A percentile compares a stretch with the other conserved stretches of the same genome.
Conservation (phyloP, 306 rosid species). For the Glycine latifolia region DNA sequence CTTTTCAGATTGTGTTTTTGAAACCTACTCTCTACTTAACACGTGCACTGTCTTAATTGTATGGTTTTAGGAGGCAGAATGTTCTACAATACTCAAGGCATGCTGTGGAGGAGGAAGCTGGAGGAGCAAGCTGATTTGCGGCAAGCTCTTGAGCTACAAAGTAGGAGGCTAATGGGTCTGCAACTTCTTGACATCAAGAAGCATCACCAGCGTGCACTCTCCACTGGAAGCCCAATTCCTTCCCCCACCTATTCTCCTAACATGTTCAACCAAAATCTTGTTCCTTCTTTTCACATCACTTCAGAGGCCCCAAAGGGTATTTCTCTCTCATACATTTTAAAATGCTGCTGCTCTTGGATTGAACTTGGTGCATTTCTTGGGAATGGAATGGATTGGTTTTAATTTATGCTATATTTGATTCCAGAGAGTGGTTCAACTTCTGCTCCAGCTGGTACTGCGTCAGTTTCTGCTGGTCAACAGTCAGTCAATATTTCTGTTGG, state of each 20-base stretch:
- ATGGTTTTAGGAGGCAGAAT: slow-evolving; percentile 69
- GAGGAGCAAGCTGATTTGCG: slow-evolving; percentile 94
- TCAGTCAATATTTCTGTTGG: slow-evolving; percentile 41
- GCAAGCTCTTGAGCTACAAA: slow-evolving; percentile 89
- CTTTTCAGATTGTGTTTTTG: not conserved
- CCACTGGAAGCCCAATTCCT: slow-evolving; percentile 75
- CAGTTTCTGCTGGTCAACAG: slow-evolving; percentile 52
- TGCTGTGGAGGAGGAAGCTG: slow-evolving; percentile 89
- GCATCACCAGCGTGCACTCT: slow-evolving; percentile 75
- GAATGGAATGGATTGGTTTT: slow-evolving; percentile 38
- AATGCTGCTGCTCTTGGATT: not conserved
- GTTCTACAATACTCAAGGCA: slow-evolving; percentile 83
- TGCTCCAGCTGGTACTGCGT: slow-evolving; percentile 42
- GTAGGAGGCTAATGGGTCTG: slow-evolving; percentile 80
- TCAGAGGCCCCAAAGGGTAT: slow-evolving; percentile 67
- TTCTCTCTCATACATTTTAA: not conserved
- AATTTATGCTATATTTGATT: slow-evolving; percentile 33
- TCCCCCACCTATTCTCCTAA: slow-evolving; percentile 77
- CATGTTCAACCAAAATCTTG: slow-evolving; percentile 59
- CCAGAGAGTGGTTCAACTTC: slow-evolving; percentile 66
- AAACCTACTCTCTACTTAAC: not conserved
- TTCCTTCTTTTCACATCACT: slow-evolving; percentile 58
- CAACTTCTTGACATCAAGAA: slow-evolving; percentile 94
- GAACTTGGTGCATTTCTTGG: not conserved
- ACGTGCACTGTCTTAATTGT: not conserved